Conservation (phyloP, 2,329 filamentous ascomycete genomes). For the Ascocoryne sarcoides region DNA sequence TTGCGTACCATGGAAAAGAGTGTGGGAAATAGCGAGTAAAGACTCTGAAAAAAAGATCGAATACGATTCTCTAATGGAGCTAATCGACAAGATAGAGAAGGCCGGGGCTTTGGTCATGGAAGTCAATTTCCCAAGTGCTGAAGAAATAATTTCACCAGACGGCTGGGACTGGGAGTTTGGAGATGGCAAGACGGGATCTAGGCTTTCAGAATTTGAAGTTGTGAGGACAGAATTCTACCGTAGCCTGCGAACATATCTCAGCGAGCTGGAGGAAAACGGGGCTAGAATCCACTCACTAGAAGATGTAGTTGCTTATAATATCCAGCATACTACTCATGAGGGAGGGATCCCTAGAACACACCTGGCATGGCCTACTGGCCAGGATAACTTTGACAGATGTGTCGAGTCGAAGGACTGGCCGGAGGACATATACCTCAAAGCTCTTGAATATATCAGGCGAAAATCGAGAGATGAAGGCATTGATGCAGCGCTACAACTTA, state of each 20-base stretch:
- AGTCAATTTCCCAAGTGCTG: constrained; percentile 55
- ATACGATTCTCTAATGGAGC: constrained; percentile 40
- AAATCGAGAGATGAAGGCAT: constrained; percentile 53
- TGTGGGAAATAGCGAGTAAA: constrained; percentile 49
- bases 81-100: constrained; percentile 35
- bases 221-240: constrained; percentile 62
- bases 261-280: constrained; percentile 44
- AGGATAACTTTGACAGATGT: constrained; percentile 10
- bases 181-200: constrained; percentile 49
- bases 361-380: constrained; percentile 7
- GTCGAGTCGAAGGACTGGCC: constrained; percentile 5
- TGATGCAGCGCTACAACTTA: constrained; percentile 49
- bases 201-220: constrained; percentile 63
- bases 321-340: constrained; percentile 53
- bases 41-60: constrained; percentile 43
- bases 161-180: constrained; percentile 69
- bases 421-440: background rate
- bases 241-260: constrained; percentile 33
- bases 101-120: constrained; percentile 61
- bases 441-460: constrained; percentile 16
- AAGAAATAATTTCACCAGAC: constrained; percentile 50
- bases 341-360: constrained; percentile 38
- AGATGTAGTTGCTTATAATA: constrained; percentile 55
- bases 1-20: constrained; percentile 60
- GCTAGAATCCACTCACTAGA: constrained; percentile 41